Base-by-base conservation (phyloP, 192 early-diverging fungal species). In the Coemansia sp. region DNA sequence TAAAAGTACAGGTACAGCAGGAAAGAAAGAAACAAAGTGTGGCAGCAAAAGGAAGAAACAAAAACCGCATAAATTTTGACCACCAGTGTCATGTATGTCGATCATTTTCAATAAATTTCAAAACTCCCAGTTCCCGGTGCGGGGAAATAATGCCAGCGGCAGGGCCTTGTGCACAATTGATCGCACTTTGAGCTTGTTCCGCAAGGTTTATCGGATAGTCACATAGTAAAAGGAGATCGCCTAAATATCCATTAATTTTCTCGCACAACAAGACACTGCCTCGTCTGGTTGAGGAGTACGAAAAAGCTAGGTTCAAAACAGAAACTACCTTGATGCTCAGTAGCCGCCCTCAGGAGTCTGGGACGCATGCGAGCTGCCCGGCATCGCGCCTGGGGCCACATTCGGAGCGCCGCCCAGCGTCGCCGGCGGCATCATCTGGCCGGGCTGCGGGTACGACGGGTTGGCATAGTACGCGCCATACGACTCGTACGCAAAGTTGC, bases 361-460 rank as follows among this genome's bases (percentile, higher is more conserved):
- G 19, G 64, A 55, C 24, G 24, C 53, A 27, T 55, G 53, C 14
- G 53, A n/a, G 53, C 19, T 55, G 23, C 19, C 53, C 4, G 53
- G 53, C 53, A 55, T 55, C 14, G 23, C 14, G 53, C 53, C 53
- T 29, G 53, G 53, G 29, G 25, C 47, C 12, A 27, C 53, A 15
- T 29, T 55, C 19, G 53, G 53, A 11, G 53, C 47, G 47, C 60
- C 61, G 35, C 51, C 12, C 17, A 65, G 47, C 37, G 64, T 56
- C 27, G 67, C 59, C 49, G 64, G 70, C 5, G 64, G 56, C 60
- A 79, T 69, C 67, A 79, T 73, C 67, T 79, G 73, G 2, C 73
- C 73, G 15, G 67, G 76, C 76, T 79, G 76, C 29, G 76, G 60
- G 56, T 73, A 79, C 24, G 62, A 69, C 38, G 76, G 70, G 59